These are phyloP conservation scores for Microcera coccophila DNA, from an alignment of 2,329 filamentous ascomycete genomes.

Conservation along the genomic window DNA sequence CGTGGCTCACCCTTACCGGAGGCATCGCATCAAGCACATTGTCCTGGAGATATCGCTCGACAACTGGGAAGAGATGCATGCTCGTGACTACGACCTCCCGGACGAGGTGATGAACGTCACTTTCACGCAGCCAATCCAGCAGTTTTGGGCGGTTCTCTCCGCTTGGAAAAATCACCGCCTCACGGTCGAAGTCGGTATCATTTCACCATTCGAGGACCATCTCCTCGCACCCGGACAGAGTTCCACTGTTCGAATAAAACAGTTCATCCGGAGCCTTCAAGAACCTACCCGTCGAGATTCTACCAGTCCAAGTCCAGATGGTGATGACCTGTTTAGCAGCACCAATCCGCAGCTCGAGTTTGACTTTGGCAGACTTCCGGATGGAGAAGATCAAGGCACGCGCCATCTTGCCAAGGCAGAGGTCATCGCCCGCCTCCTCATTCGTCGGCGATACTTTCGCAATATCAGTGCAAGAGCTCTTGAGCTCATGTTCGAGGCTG, in stretches of 20 bases:
- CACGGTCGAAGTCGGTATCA: constrained; percentile 12
- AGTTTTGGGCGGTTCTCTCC: constrained; percentile 10
- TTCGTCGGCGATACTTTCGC: constrained; percentile 8
- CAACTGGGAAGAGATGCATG: fast-evolving
- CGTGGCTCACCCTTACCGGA: not conserved
- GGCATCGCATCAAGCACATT: constrained; percentile 4
- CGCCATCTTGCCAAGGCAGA: not conserved
- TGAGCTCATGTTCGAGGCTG: not conserved
- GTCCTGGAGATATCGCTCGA: constrained; percentile 6
- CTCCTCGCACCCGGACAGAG: no score
- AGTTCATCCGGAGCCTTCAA: no score
- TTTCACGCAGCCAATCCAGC: constrained; percentile 1
- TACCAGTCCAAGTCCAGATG: no score
- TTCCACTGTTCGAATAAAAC: no score
- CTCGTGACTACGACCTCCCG: not conserved
- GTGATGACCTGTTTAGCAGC: no score
- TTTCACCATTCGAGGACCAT: constrained; percentile 4
- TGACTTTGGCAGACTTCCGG: not conserved
- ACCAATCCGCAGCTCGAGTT: constrained; percentile 4
- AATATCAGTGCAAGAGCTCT: constrained; percentile 3
- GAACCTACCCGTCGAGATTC: no score
- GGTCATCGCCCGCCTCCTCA: constrained; percentile 9
- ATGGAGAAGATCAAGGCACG: constrained; percentile 1
- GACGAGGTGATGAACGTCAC: not conserved
- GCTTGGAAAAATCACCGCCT: constrained; percentile 6